Conservation (phyloP, 768 basidiomycete species). For the Rhizopogon roseolus region DNA sequence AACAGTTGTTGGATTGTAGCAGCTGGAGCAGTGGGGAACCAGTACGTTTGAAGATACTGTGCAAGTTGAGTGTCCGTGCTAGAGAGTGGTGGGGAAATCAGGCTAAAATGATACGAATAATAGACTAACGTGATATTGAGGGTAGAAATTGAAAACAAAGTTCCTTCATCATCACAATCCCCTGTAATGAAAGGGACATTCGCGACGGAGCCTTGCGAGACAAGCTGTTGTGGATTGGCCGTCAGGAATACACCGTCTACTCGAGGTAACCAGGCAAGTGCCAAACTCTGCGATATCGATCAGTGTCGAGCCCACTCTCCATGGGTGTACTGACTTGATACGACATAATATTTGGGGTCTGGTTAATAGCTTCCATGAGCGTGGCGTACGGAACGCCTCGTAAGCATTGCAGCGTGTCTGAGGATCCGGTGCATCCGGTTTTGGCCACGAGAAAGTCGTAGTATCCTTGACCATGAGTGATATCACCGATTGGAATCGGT, state of each 20-base stretch:
- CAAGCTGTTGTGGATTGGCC: constrained; percentile 24
- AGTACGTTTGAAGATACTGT: constrained; percentile 26
- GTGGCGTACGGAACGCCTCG: constrained; percentile 17
- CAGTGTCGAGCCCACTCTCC: neutral
- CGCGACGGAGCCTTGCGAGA: constrained; percentile 31
- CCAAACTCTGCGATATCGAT: constrained; percentile 17
- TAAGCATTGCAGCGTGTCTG: constrained; percentile 26
- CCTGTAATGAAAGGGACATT: constrained; percentile 21
- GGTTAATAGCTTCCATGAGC: constrained; percentile 28
- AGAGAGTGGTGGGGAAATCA: neutral
- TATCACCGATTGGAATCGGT: constrained; percentile 19
- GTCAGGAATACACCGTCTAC: constrained; percentile 35
- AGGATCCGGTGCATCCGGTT: constrained; percentile 17
- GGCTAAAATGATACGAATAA: neutral
- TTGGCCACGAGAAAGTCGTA: constrained; percentile 22
- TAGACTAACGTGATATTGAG: constrained; percentile 42
- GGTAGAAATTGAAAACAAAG: constrained; percentile 40
- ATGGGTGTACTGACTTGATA: constrained; percentile 21
- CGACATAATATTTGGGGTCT: constrained; percentile 25
- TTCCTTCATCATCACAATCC: constrained; percentile 38
- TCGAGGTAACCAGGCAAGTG: constrained; percentile 31
- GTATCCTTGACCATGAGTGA: constrained; percentile 9
- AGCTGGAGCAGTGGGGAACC: constrained; percentile 21
- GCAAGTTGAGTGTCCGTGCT: constrained; percentile 22
- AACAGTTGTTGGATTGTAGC: constrained; percentile 21